Percentiles rank a stretch among this genome's conserved stretches.
phyloP scores from a whole-genome alignment of 1,284 basidiomycete species.

The Laetiporus sulphureus region DNA sequence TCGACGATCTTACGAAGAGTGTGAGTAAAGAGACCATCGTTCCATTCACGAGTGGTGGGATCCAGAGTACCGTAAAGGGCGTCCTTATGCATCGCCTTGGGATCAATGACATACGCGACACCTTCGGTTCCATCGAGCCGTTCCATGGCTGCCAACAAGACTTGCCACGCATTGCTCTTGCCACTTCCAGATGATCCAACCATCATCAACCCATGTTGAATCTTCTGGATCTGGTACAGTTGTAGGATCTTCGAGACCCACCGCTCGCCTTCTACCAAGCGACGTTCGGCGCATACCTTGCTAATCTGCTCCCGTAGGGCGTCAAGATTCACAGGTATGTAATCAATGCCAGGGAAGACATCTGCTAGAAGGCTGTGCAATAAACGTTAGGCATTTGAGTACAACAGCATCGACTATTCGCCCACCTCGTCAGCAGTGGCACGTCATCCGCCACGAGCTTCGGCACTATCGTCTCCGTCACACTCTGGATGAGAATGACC shows the following conservation, averaged over 20 bases:
- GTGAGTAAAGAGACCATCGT: constrained; percentile 97
- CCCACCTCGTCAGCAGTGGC: constrained; percentile 83
- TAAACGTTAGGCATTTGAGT: neutral
- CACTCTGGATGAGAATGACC: constrained; percentile 97
- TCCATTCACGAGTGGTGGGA: constrained; percentile 98
- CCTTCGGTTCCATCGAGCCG: constrained; percentile 90
- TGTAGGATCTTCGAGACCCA: constrained; percentile 98
- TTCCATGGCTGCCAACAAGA: constrained; percentile 87
- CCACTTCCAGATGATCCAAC: constrained; percentile 97
- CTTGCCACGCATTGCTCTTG: constrained; percentile 97
- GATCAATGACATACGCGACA: constrained; percentile 95
- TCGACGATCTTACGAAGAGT: constrained; percentile 97
- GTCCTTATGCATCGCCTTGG: constrained; percentile 99
- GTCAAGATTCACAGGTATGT: constrained; percentile 85
- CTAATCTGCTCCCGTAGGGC: constrained; percentile 80
- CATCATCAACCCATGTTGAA: constrained; percentile 99
- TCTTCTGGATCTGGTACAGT: constrained; percentile 98
- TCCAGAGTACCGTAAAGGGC: constrained; percentile 97
- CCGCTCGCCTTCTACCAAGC: constrained; percentile 78
- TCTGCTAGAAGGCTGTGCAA: constrained; percentile 79
- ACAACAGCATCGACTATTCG: constrained; percentile 1
- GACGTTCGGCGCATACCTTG: constrained; percentile 83
- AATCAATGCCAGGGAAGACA: constrained; percentile 95
- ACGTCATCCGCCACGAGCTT: constrained; percentile 98
- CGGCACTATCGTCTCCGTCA: constrained; percentile 98